Evolutionary conservation across 768 basidiomycete genomes (phyloP), one percentile per base, ranked within the genome.

Genomic region (Rhodotorula toruloides): DNA sequence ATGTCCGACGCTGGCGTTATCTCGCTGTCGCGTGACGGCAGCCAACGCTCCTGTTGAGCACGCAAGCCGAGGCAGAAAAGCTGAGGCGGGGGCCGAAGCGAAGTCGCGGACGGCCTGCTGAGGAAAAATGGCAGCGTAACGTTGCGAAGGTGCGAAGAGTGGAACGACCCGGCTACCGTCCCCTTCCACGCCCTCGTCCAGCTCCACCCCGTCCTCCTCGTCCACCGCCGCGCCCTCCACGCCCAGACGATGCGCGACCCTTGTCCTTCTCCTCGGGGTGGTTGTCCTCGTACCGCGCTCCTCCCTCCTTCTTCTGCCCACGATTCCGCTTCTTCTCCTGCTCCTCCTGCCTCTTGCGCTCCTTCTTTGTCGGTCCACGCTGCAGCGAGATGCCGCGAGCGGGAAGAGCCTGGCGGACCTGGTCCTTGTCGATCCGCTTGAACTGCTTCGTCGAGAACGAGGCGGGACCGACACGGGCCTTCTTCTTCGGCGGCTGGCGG

Each of bases 381-480:
- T 34, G n/a, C 1, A 48, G 34, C 19, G 46, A 9, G 14, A 71
- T 53, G 1, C 70, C 70, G 11, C 52, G 39, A 19, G 70, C 54
- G 34, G 42, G 49, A 29, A 31, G 25, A 2, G 59, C 62, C 42
- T 54, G 48, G 32, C 65, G 54, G n/a, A 46, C 48, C 16, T 59
- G 50, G 44, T 60, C 29, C 27, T 43, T 43, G 50, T 29, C 46
- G 50, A 67, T 40, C 9, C 53, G 53, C 55, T 63, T 58, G 63
- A 71, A 71, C 34, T 56, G 58, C 58, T 63, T 64, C 32, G 56
- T 54, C 46, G 57, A 58, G 70, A 71, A 71, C 53, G 62, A 63
- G 22, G 61, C 59, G 7, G 65, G 50, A 9, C 62, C 63, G 56
- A 47, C 47, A n/a, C 58, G 52, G 16, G 49, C 49, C n/a, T 32